phyloP scores from a whole-genome alignment of 2,329 filamentous ascomycete species.

The Pleoardoris graminearum region DNA sequence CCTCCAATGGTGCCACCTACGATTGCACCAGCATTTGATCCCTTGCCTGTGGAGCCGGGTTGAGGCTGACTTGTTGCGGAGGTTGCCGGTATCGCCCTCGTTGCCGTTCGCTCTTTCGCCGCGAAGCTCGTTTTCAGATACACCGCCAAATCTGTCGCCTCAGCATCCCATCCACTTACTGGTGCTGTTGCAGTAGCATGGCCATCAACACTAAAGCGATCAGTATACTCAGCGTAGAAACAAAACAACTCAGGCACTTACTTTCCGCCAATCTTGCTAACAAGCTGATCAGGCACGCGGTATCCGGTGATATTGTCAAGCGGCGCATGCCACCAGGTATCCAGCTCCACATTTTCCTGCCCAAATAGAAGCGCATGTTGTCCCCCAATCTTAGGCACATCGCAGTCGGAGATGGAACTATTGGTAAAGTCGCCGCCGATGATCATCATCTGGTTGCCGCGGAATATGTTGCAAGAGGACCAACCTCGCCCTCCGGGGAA shows the following conservation, averaged over 20 bases:
- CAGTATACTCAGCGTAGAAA: background rate
- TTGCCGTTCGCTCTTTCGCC: constrained; percentile 52
- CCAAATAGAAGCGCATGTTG: constrained; percentile 59
- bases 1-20: constrained; percentile 40
- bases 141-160: constrained; percentile 52
- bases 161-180: constrained; percentile 47
- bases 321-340: constrained; percentile 31
- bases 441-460: constrained; percentile 61
- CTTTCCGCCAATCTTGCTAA: constrained; percentile 47
- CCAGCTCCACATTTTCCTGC: constrained; percentile 39
- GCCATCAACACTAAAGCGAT: constrained; percentile 44
- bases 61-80: constrained; percentile 14
- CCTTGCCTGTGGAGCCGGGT: background rate
- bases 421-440: constrained; percentile 59
- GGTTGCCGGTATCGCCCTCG: constrained; percentile 42
- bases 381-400: constrained; percentile 56
- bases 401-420: constrained; percentile 53
- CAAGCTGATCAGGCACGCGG: constrained; percentile 53
- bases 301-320: constrained; percentile 21
- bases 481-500: constrained; percentile 47
- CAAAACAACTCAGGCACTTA: constrained; percentile 15
- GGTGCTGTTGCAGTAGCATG: constrained; percentile 57
- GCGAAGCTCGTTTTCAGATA: constrained; percentile 56
- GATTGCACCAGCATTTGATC: constrained; percentile 34
- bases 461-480: constrained; percentile 59